Base-by-base conservation (phyloP, 164 flowering plant genomes). In the Umbellularia californica region DNA sequence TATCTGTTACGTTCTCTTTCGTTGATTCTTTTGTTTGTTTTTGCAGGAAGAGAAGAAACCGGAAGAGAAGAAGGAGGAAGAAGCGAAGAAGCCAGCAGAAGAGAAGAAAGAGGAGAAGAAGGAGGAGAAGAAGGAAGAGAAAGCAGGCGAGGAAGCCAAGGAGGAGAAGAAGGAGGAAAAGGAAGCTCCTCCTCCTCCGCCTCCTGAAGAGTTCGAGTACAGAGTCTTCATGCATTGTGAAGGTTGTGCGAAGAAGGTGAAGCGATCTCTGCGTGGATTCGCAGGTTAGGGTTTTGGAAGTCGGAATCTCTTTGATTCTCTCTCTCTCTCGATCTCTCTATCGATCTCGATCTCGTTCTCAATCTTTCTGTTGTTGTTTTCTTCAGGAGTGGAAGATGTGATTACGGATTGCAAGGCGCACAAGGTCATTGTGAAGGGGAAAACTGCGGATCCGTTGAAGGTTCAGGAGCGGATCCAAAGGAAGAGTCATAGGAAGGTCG, bases 211-310 rank as follows among this genome's bases (percentile, higher is more conserved):
- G 71, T 85, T 92, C 58, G 85, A 90, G 10, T 76, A 90, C 70
- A 85, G 73, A 58, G 93, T 93, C 15, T 90, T 78, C 90, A 93
- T 93, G 98, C 98, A 93, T 88, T 93, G 98, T 55, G 97, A 93
- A 71, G 98, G 97, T 0, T 93, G 98, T 68, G 96, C 98, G 14
- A 84, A 82, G 62, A 93, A 93, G 74, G 91, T 93, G 74, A 86
- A 84, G 27, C 63, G 86, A 58, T 82, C 88, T 47, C 89, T 93
- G 65, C 88, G 68, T 51, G 93, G 93, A 28, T 90, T 92, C 70
- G 81, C 83, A 77, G 98, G 98, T 93, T 62, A 17, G 73, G 23
- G 47, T 7, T 41, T 41, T 9, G 47, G 47, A 41, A 55, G 4
- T 55, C 60, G 60, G 13, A 55, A 55, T 55, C 60, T 20, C 60